A percentile compares a stretch with the other conserved stretches of the same genome.
Evolutionary conservation across 2,329 filamentous ascomycete genomes (phyloP).

Genomic region (Apiospora saccharicola): DNA sequence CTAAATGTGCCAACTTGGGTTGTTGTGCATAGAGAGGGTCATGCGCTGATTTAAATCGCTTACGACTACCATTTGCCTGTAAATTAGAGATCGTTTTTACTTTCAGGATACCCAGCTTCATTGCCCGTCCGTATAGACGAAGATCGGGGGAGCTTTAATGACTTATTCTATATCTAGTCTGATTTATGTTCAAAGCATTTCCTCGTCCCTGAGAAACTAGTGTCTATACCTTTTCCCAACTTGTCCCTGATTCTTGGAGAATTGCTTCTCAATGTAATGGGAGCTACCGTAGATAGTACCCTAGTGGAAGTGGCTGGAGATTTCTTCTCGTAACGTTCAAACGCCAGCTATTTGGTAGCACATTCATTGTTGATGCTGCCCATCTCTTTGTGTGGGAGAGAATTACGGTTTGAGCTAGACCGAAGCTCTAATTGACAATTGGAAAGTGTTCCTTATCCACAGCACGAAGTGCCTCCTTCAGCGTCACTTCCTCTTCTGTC

Average conservation of each 20-base stretch:
- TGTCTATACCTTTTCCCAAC: neutral
- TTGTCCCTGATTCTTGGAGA: neutral
- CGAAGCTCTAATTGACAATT: neutral
- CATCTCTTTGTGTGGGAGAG: neutral
- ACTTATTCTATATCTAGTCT: neutral
- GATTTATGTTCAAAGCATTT: neutral
- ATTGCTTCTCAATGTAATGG: neutral
- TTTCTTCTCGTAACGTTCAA: neutral
- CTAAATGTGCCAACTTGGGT: conserved; percentile 10
- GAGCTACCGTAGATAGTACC: neutral
- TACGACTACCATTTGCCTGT: neutral
- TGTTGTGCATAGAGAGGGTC: neutral
- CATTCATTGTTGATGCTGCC: no score
- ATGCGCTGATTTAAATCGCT: neutral
- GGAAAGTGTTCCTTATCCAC: neutral
- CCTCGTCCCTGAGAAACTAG: no score
- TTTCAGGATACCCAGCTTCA: neutral
- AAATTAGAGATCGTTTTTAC: neutral
- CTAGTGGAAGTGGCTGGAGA: neutral
- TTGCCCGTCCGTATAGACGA: neutral
- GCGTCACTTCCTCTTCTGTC: neutral
- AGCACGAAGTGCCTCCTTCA: neutral
- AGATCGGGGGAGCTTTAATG: neutral
- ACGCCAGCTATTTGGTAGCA: no score
- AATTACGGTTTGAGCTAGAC: neutral